A percentile compares a stretch with the other conserved stretches of the same genome.
Evolutionary conservation across 108 stramenopile genomes (phyloP).

Genomic region (Skeletonema costatum): DNA sequence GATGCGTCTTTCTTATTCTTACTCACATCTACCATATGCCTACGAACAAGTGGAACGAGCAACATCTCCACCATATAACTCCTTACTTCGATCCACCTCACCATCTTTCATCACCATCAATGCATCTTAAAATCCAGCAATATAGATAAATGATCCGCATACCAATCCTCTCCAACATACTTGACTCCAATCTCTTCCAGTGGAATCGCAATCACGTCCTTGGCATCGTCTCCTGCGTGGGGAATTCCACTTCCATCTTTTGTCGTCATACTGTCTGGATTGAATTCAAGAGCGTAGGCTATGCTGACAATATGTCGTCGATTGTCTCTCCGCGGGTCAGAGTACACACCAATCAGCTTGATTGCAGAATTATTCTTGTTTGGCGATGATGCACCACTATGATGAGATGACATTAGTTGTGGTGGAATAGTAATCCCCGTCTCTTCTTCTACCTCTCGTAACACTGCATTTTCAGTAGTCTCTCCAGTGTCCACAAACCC

Average conservation of each 20-base stretch:
- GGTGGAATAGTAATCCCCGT: conserved; percentile 58
- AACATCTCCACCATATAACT: conserved; percentile 3
- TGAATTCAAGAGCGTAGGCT: conserved; percentile 59
- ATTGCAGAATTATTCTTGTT: conserved; percentile 30
- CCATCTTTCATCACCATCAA: not conserved
- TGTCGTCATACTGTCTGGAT: conserved; percentile 21
- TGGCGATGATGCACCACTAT: too few relatives aligned
- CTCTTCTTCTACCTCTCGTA: conserved; percentile 83
- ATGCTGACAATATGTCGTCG: conserved; percentile 68
- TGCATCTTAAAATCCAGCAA: conserved; percentile 58
- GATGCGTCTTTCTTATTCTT: too few relatives aligned
- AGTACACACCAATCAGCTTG: conserved; percentile 74
- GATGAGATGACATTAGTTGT: not conserved
- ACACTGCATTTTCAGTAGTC: conserved; percentile 64
- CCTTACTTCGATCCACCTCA: not conserved
- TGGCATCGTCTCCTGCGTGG: conserved; percentile 85
- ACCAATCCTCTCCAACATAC: conserved; percentile 51
- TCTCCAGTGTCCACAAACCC: conserved; percentile 86
- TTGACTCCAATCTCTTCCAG: conserved; percentile 62
- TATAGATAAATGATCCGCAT: conserved; percentile 60
- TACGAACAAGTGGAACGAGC: conserved; percentile 31
- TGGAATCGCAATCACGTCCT: conserved; percentile 62
- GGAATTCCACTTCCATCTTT: conserved; percentile 46
- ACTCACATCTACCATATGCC: not conserved
- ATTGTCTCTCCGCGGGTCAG: conserved; percentile 84